Evolutionary conservation across 2,329 filamentous ascomycete genomes (phyloP), one percentile per base, ranked within the genome.

Genomic region (Neocatenulostroma microsporum): DNA sequence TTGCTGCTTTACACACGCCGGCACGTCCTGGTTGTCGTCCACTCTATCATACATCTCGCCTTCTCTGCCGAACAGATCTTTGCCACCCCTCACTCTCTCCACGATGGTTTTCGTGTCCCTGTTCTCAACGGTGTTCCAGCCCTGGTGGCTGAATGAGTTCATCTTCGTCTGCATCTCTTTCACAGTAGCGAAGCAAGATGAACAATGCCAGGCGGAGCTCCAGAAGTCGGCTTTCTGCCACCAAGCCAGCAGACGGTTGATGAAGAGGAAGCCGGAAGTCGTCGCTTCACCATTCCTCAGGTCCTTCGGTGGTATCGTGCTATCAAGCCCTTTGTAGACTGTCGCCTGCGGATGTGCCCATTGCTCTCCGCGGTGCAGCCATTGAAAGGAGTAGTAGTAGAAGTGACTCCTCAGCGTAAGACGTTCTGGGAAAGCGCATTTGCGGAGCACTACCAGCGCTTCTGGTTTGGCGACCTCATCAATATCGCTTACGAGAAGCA

Each of bases 271-370:
- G 31, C 27, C 60, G 56, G 23, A 57, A 56, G 4, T 63, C 30
- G 3, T 64, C 63, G 29, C 64, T 62, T 36, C 69, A 64, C 27
- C 67, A 62, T 44, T 65, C 17, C 75, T 69, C 34, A 80, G 61
- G 46, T 76, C 66, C 18, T 66, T 65, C 0, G 76, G 76, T 14
- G 60, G 54, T 30, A 80, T 59, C 5, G 76, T 80, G 13, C 48
- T 40, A 48, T 60, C 30, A 10, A 53, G 21, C 49, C 68, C 69
- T 31, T 64, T 57, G 53, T 70, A 79, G 37, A 65, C 67, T 2
- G 75, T 79, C 2, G 74, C 76, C 51, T 80, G 73, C 1, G 76
- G 76, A 38, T 78, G 74, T 6, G 61, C 54, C 74, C 75, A 79
- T 41, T 73, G 50, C 21, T 44, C 35, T 6, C 51, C 53, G 14